phyloP scores from a whole-genome alignment of 345 rosid genomes.

The Gossypium raimondii region DNA sequence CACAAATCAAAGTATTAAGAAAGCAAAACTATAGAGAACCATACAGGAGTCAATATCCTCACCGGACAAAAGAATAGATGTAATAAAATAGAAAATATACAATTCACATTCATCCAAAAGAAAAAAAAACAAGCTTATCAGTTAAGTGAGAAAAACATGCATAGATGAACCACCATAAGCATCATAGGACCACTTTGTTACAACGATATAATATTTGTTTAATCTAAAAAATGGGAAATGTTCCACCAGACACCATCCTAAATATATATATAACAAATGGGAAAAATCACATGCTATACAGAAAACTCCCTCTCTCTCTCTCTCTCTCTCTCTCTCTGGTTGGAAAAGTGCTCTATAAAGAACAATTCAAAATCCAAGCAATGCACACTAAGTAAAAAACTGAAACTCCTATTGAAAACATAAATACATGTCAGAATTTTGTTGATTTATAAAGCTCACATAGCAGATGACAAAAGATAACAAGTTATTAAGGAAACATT shows the following conservation, averaged over 20 bases:
- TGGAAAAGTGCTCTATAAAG: neutral
- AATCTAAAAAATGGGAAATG: neutral
- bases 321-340: too few species aligned
- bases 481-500: neutral
- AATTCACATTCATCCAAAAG: neutral
- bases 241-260: neutral
- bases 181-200: neutral
- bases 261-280: neutral
- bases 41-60: neutral
- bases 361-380: neutral
- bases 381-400: neutral
- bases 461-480: neutral
- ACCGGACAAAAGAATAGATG: neutral
- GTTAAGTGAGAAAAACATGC: neutral
- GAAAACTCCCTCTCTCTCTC: neutral
- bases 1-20: constrained; percentile 2
- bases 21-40: neutral
- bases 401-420: neutral
- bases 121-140: neutral
- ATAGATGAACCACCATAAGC: neutral
- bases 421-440: neutral
- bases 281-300: neutral
- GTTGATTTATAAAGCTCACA: too few species aligned
- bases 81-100: neutral
- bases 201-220: neutral